phyloP scores from a whole-genome alignment of 305 asterid species.

The Fraxinus floribunda region DNA sequence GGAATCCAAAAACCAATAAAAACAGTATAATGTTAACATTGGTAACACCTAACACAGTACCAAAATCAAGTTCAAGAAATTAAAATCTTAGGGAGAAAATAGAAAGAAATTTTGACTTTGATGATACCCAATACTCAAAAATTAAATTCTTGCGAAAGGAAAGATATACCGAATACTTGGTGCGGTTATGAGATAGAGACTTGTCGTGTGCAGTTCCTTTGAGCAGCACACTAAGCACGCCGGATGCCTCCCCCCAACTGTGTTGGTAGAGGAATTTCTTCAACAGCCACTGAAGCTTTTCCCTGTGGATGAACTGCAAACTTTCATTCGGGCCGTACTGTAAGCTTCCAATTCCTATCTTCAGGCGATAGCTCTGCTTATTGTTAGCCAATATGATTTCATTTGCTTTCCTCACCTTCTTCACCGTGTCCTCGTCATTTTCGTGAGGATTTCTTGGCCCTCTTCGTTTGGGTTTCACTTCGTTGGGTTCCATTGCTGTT shows the following conservation, averaged over 20 bases:
- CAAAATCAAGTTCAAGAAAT: neutral
- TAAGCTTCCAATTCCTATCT: constrained; percentile 40
- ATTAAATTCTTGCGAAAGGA: neutral
- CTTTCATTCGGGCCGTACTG: constrained; percentile 27
- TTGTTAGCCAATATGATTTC: constrained; percentile 35
- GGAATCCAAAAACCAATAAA: neutral
- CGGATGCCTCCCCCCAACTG: constrained; percentile 77
- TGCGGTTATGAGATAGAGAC: constrained; percentile 47
- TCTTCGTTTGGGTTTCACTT: neutral
- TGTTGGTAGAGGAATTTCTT: constrained; percentile 38
- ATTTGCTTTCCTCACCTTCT: constrained; percentile 25
- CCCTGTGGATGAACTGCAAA: constrained; percentile 50
- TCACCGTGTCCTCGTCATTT: constrained; percentile 28
- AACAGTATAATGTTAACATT: neutral
- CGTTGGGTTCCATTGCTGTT: constrained; percentile 11
- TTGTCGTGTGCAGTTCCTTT: constrained; percentile 43
- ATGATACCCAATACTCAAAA: neutral
- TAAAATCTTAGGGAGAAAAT: neutral
- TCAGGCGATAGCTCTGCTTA: constrained; percentile 59
- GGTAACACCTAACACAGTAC: neutral
- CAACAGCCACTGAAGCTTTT: constrained; percentile 48
- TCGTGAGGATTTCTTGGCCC: constrained; percentile 23
- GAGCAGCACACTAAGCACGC: constrained; percentile 66
- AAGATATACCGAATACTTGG: constrained; percentile 58
- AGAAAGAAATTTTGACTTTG: neutral